phyloP scores from a whole-genome alignment of 805 yeast genomes.

The Yamadazyma akitaensis region DNA sequence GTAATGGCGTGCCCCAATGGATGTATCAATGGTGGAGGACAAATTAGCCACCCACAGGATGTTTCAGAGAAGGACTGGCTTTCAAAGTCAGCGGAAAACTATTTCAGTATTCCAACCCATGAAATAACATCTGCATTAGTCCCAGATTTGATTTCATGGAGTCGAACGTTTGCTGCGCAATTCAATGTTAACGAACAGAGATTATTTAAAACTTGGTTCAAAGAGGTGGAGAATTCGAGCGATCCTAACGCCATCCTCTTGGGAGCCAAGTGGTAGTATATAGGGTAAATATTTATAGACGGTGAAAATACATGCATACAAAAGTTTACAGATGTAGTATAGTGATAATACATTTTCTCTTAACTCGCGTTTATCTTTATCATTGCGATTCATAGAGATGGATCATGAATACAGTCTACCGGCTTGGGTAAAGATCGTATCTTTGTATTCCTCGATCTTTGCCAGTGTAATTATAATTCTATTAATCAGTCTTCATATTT shows the following conservation, averaged over 20 bases:
- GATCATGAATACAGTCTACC: conserved; percentile 4
- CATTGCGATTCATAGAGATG: background rate
- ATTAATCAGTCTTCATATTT: conserved; percentile 32
- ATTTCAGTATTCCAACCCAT: conserved; percentile 28
- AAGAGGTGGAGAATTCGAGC: conserved; percentile 49
- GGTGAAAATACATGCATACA: background rate
- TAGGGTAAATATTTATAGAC: background rate
- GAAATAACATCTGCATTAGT: conserved; percentile 12
- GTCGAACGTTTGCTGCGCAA: conserved; percentile 26
- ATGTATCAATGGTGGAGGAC: conserved; percentile 97
- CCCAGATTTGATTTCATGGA: conserved; percentile 29
- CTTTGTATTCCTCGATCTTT: conserved; percentile 22
- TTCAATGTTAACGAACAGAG: conserved; percentile 32
- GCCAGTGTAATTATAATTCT: conserved; percentile 20
- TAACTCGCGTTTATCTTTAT: background rate
- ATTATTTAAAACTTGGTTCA: conserved; percentile 45
- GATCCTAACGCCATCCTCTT: conserved; percentile 46
- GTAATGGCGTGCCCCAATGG: conserved; percentile 99
- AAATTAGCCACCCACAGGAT: conserved; percentile 51
- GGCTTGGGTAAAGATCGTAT: conserved; percentile 17
- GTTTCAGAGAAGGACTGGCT: conserved; percentile 45
- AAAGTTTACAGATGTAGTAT: no score
- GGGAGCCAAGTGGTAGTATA: conserved; percentile 53
- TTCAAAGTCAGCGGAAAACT: conserved; percentile 28
- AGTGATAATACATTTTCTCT: no score